Evolutionary conservation across 441 rosid genomes (phyloP), one percentile per base, ranked within the genome.

Genomic region (Arabidopsis hybrid): DNA sequence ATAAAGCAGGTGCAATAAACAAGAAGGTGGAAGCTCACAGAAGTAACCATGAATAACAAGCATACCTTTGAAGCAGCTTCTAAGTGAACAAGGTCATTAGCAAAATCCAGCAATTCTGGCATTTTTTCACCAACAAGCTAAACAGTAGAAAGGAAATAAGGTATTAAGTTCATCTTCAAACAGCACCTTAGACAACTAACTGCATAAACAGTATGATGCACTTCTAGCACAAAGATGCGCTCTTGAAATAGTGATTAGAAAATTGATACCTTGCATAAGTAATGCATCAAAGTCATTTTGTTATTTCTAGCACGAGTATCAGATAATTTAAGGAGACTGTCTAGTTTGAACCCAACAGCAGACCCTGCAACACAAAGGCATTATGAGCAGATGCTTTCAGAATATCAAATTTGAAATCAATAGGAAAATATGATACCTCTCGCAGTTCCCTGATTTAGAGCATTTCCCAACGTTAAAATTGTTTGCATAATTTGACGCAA

Each of bases 401-500:
- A 42, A 31, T 40, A 26, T 51, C 32, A 43, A 42, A 51, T 5
- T 18, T 32, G 13, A 69, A 58, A 63, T 31, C 56, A 65, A 59
- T 51, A 63, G 26, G 68, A 60, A 21, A 21, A 21, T 21, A 21
- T 21, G 26, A 21, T 73, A 95, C 99, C 99, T 86, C 99, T 83
- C 13, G 95, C 97, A 47, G 99, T 95, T 80, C 99, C 99, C 71
- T 95, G 99, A 83, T 95, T 95, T 79, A 95, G 77, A 82, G 99
- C 99, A 85, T 95, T 95, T 73, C 99, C 96, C 71, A 95, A 68
- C 60, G 98, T 92, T 73, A 95, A 87, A 69, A 95, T 88, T 50
- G 98, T 95, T 82, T 91, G 98, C 99, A 95, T 95, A 85, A 95
- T 83, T 85, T 92, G 99, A 51, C 98, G 98, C 82, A 95, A 75